A percentile compares a stretch with the other conserved stretches of the same genome.
phyloP scores from a whole-genome alignment of 208 protist genomes.

The Zelonia costaricensis region DNA sequence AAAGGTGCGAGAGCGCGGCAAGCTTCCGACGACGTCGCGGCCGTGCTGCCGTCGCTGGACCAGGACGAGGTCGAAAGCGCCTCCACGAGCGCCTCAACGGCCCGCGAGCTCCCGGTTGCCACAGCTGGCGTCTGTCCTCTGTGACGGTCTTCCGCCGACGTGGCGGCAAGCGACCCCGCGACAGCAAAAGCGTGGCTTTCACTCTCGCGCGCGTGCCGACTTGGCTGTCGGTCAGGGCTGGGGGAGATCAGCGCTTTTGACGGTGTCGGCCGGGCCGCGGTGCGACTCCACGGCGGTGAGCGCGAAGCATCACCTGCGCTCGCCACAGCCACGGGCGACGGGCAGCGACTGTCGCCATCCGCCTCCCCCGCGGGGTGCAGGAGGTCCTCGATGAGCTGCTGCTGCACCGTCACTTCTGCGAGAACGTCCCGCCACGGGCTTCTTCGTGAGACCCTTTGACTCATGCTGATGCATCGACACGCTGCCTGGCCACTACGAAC shows the following conservation, averaged over 20 bases:
- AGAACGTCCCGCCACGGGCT: conserved; percentile 28
- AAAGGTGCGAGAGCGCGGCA: neutral
- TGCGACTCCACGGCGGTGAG: neutral
- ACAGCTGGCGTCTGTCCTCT: neutral
- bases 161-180: too few relatives aligned
- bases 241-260: conserved; percentile 1
- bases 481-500: too few relatives aligned
- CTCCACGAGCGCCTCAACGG: conserved; percentile 43
- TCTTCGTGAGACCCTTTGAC: neutral
- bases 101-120: neutral
- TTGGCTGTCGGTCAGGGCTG: conserved; percentile 6
- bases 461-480: conserved; percentile 1
- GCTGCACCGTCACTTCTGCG: conserved; percentile 29
- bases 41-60: conserved; percentile 29
- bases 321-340: too few relatives aligned
- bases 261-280: neutral
- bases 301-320: too few relatives aligned
- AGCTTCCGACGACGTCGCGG: neutral
- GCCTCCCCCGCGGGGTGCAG: conserved; percentile 10
- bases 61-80: conserved; percentile 73
- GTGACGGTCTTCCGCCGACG: too few relatives aligned
- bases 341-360: neutral
- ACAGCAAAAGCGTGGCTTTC: neutral
- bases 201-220: too few relatives aligned
- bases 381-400: conserved; percentile 23